A percentile compares a stretch with the other conserved stretches of the same genome.
These are phyloP conservation scores for Ceratocystis cubensis DNA, from an alignment of 2,329 filamentous ascomycete species.

Conservation along the genomic window DNA sequence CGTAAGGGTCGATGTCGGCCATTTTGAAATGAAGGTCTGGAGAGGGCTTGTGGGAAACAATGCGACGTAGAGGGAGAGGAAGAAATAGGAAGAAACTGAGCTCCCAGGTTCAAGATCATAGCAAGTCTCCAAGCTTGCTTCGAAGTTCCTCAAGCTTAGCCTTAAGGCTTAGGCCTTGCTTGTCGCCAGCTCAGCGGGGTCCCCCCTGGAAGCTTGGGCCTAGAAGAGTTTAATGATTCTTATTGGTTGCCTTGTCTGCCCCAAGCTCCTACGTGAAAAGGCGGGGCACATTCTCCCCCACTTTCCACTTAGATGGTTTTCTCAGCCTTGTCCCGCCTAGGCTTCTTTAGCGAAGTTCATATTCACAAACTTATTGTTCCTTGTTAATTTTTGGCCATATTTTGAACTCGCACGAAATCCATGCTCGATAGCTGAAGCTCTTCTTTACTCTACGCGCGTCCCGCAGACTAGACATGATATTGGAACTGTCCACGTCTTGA, in stretches of 20 bases:
- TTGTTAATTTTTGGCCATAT: neutral
- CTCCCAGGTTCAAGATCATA: no score
- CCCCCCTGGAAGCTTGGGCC: constrained; percentile 14
- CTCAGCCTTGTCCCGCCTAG: neutral
- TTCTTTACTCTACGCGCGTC: constrained; percentile 31
- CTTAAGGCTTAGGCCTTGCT: neutral
- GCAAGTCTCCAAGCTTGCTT: constrained; percentile 5
- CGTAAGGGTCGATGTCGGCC: constrained; percentile 52
- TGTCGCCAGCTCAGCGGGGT: constrained; percentile 10
- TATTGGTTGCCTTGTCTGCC: constrained; percentile 17
- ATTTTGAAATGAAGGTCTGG: constrained; percentile 26
- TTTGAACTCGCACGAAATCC: neutral
- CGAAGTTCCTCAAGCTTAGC: neutral
- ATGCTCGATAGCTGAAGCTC: neutral
- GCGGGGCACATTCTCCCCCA: neutral
- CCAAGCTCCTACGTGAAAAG: constrained; percentile 19
- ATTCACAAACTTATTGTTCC: neutral
- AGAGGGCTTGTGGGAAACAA: neutral
- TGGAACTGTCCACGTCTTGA: constrained; percentile 42
- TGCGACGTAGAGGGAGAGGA: neutral
- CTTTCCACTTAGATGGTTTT: neutral
- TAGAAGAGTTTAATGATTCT: neutral
- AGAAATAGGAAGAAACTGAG: neutral
- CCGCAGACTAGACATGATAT: constrained; percentile 40
- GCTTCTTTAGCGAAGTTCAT: neutral